Percentiles rank a stretch among this genome's conserved stretches.
Conservation (phyloP, 2,329 filamentous ascomycete genomes). For the Dothideomycetes sp. region DNA sequence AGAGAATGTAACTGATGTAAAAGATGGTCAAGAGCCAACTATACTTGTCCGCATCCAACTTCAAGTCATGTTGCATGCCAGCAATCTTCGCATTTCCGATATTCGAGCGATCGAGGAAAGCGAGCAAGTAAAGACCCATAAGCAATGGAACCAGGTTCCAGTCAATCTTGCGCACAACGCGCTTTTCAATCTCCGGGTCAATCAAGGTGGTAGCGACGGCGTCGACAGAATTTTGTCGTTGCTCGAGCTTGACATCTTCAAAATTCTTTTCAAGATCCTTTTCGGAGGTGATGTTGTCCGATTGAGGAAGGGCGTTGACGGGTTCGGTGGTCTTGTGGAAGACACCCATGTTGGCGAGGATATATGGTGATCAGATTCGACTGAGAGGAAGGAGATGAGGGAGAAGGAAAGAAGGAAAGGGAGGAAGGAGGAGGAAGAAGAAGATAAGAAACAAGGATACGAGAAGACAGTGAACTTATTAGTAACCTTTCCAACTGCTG, state of each 20-base stretch:
- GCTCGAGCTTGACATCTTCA: slow-evolving; percentile 2
- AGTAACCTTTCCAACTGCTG: too few relatives aligned
- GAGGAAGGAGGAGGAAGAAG: not conserved
- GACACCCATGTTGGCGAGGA: not conserved
- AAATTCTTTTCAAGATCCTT: slow-evolving; percentile 9
- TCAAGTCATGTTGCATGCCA: slow-evolving; percentile 43
- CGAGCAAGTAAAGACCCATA: slow-evolving; percentile 25
- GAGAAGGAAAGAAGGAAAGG: not conserved
- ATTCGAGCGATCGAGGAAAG: slow-evolving; percentile 25
- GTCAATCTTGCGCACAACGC: slow-evolving; percentile 27
- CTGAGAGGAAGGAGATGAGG: too few relatives aligned
- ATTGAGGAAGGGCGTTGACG: slow-evolving; percentile 1
- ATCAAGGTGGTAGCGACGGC: slow-evolving; percentile 3
- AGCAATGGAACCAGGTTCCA: slow-evolving; percentile 24
- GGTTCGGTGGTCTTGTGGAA: slow-evolving; percentile 3
- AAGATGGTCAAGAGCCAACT: slow-evolving; percentile 46
- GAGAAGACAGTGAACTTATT: not conserved
- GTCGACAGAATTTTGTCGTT: slow-evolving; percentile 8
- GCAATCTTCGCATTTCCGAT: slow-evolving; percentile 42
- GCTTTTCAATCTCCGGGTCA: slow-evolving; percentile 14
- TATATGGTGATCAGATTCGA: too few relatives aligned
- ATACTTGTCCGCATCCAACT: slow-evolving; percentile 39
- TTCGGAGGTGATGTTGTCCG: not conserved
- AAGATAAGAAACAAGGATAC: not conserved
- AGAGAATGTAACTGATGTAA: slow-evolving; percentile 41